Evolutionary conservation across 768 basidiomycete genomes (phyloP), one percentile per base, ranked within the genome.

Genomic region (Mycena sanguinolenta): DNA sequence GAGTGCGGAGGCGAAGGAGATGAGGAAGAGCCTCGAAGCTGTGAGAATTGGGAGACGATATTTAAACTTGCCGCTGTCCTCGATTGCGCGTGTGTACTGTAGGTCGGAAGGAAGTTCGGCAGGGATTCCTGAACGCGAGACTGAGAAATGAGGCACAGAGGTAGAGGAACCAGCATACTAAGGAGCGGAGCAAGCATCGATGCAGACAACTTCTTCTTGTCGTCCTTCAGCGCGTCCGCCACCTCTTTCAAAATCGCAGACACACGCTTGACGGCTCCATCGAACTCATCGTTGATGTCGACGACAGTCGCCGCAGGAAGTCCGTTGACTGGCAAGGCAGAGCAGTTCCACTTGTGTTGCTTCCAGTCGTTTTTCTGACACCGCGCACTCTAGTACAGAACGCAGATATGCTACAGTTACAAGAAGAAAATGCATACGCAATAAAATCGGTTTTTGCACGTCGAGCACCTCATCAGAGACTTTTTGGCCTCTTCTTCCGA

Each of bases 291-390:
- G 61, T 69, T 27, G 54, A 69, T 62, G 54, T 69, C 67, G 61
- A 69, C 30, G 67, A 55, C 55, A 61, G 67, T 62, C 34, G 59
- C 55, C 36, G 67, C 58, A 60, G 58, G 65, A 32, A 54, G 19
- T 27, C 59, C 59, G 38, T 13, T 42, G n/a, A 55, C 59, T 21
- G 59, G 58, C 12, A 67, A 32, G 34, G 42, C 67, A 54, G 67
- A 69, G 67, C 67, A 69, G 54, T 69, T 69, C 67, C 67, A 69
- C 52, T 69, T 63, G 46, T 69, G 67, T 42, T 49, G 61, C 50
- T 69, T 69, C 67, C 67, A 69, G 27, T 69, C 67, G 53, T 21
- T 62, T 58, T 63, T 69, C 67, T 69, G 67, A 42, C 67, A 69
- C 32, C 52, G 55, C 38, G 67, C 44, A 46, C 67, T 69, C 67